Conservation (phyloP, 1,139 yeast genomes). For the Komagataea norvegica region DNA sequence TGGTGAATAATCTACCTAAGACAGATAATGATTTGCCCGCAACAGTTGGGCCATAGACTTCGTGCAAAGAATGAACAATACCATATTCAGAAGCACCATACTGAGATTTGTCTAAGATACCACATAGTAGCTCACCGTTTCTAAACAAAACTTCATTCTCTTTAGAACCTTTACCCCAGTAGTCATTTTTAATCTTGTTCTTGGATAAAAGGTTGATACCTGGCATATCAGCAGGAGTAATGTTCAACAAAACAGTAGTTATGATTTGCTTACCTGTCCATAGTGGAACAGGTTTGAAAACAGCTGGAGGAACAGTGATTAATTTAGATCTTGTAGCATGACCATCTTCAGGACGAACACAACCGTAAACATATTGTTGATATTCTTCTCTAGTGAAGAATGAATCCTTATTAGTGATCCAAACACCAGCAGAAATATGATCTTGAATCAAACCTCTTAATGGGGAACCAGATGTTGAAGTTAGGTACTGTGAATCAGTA, state of each 20-base stretch:
- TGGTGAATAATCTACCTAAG: conserved; percentile 90
- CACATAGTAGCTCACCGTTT: conserved; percentile 84
- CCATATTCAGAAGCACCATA: conserved; percentile 98
- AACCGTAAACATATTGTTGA: conserved; percentile 90
- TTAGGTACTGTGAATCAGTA: conserved; percentile 93
- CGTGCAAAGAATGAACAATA: conserved; percentile 93
- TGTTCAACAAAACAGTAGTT: conserved; percentile 81
- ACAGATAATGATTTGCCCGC: conserved; percentile 91
- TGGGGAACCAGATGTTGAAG: conserved; percentile 98
- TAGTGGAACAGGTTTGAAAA: conserved; percentile 77
- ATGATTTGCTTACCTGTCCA: conserved; percentile 99
- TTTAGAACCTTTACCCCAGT: conserved; percentile 82
- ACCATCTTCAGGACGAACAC: conserved; percentile 98
- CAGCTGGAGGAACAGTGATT: conserved; percentile 83
- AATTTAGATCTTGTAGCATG: conserved; percentile 73
- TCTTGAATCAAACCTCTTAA: conserved; percentile 98
- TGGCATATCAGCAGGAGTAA: conserved; percentile 81
- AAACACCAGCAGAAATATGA: conserved; percentile 97
- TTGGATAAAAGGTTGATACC: conserved; percentile 81
- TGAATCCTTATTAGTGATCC: conserved; percentile 91
- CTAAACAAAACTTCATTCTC: conserved; percentile 85
- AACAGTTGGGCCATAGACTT: conserved; percentile 84
- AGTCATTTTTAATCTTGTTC: conserved; percentile 89
- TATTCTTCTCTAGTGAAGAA: conserved; percentile 88
- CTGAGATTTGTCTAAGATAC: conserved; percentile 95